Percentiles rank a stretch among this genome's conserved stretches.
These are phyloP conservation scores for Xylariaceae sp. DNA, from an alignment of 2,329 filamentous ascomycete genomes.

Conservation along the genomic window DNA sequence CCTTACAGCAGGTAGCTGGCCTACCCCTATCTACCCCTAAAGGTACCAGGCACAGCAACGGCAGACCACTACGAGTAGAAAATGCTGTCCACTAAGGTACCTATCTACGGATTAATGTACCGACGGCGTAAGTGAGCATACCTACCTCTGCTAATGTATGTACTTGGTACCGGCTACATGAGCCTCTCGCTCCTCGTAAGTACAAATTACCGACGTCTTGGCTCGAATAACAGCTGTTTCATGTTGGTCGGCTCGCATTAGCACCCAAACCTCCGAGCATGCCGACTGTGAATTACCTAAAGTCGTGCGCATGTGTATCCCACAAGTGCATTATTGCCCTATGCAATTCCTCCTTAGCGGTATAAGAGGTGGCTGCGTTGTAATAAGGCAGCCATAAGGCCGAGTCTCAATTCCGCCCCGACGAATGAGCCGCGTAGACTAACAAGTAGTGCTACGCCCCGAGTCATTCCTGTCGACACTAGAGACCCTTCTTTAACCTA, in stretches of 20 bases:
- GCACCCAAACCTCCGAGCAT: neutral
- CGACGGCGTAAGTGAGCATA: no score
- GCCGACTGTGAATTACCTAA: neutral
- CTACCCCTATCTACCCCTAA: neutral
- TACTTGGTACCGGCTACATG: no score
- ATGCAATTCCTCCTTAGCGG: neutral
- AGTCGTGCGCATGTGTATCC: neutral
- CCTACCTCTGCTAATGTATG: no score
- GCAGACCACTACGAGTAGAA: no score
- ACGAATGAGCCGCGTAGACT: neutral
- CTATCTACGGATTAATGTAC: no score
- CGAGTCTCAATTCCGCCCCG: neutral
- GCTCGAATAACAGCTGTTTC: neutral
- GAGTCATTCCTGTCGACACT: neutral
- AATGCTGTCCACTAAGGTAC: no score
- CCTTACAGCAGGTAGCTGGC: neutral
- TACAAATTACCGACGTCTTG: neutral
- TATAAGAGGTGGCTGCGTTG: neutral
- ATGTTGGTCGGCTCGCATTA: neutral
- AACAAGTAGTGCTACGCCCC: neutral
- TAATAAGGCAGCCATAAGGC: neutral
- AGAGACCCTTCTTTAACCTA: neutral
- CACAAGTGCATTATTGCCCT: neutral
- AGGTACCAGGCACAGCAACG: neutral
- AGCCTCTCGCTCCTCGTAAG: neutral